phyloP scores from a whole-genome alignment of 495 filamentous ascomycete species.

The Penicillium malachiteum region DNA sequence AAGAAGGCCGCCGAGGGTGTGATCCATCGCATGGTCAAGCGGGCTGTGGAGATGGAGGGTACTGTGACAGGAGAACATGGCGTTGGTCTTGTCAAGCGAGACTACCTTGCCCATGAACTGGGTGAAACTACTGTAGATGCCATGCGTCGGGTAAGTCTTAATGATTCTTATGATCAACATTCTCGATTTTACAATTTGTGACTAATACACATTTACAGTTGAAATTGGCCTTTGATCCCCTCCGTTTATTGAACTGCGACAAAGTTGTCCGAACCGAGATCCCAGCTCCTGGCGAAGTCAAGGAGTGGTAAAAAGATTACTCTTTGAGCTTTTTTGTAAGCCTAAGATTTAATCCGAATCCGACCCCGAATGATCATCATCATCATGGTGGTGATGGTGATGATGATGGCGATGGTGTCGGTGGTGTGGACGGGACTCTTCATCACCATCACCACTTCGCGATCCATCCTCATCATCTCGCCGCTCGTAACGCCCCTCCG shows the following conservation, averaged over 20 bases:
- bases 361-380: conserved; percentile 21
- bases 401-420: conserved; percentile 37
- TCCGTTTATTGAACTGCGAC: conserved; percentile 66
- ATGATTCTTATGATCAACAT: not conserved
- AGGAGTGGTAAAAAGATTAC: conserved; percentile 34
- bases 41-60: conserved; percentile 63
- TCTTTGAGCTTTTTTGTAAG: not conserved
- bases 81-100: conserved; percentile 60
- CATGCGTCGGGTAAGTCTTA: conserved; percentile 58
- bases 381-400: conserved; percentile 31
- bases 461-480: conserved; percentile 11
- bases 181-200: not conserved
- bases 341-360: conserved; percentile 17
- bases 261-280: conserved; percentile 58
- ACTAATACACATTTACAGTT: conserved; percentile 36
- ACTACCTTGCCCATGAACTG: conserved; percentile 59
- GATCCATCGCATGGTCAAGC: conserved; percentile 60
- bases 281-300: conserved; percentile 37
- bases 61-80: conserved; percentile 67
- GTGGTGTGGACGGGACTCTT: conserved; percentile 19
- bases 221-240: conserved; percentile 65
- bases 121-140: conserved; percentile 56
- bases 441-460: conserved; percentile 17
- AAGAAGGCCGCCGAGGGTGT: conserved; percentile 48
- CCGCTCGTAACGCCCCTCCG: conserved; percentile 15